phyloP scores from a whole-genome alignment of 78 protist genomes.

The Emiliania huxleyi region DNA sequence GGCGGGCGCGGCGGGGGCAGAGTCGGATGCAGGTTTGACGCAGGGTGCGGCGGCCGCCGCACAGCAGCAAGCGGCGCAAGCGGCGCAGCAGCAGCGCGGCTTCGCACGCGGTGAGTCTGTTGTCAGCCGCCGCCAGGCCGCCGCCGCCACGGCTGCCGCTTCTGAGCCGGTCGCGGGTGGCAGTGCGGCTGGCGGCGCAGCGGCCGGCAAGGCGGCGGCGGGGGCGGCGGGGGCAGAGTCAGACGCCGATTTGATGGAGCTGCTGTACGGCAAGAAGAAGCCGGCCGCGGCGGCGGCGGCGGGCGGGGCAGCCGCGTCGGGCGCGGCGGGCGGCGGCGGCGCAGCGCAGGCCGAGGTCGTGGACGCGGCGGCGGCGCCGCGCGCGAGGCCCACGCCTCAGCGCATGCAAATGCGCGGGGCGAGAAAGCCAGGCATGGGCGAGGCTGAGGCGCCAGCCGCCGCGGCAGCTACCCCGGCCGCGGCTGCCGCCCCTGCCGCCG shows the following conservation, averaged over 20 bases:
- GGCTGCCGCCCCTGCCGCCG: background rate
- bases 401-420: background rate
- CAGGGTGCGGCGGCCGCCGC: no score
- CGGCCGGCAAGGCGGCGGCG: no score
- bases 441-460: background rate
- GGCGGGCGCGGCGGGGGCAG: no score
- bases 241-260: background rate
- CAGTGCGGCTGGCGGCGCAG: no score
- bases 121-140: no score
- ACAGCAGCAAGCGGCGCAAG: no score
- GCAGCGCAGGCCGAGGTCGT: background rate
- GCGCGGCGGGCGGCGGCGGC: background rate
- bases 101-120: no score
- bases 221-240: background rate
- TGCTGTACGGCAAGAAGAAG: background rate
- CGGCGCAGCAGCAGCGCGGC: no score
- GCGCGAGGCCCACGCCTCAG: background rate
- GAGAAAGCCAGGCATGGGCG: background rate
- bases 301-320: background rate
- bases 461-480: background rate
- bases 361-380: background rate
- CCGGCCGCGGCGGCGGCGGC: background rate
- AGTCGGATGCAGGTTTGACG: no score
- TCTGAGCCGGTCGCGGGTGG: no score
- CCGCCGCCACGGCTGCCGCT: no score